Base-by-base conservation (phyloP, 768 basidiomycete genomes). In the Boletus pseudopeckii region DNA sequence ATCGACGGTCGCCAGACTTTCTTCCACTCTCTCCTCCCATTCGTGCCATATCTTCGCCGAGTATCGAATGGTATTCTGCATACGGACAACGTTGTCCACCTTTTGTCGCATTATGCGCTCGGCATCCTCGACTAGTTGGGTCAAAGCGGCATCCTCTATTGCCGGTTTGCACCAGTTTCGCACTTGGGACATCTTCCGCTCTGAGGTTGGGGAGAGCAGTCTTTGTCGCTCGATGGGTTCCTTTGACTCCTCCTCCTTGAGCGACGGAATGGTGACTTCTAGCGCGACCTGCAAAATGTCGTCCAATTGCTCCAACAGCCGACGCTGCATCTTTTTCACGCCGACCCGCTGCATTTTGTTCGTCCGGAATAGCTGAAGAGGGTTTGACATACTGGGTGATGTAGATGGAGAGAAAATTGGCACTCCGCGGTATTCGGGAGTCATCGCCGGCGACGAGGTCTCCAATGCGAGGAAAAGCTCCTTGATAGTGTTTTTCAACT, bases 51-150 rank as follows among this genome's bases (percentile, higher is more conserved):
- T 90, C 74, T 95, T 96, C 76, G 98, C 97, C 38, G 93, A 86
- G 71, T 98, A 98, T 50, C 91, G 80, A 61, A 99, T 94, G 18
- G 94, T 98, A 66, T 96, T 97, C 72, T 96, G 92, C 85, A 99
- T 85, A 37, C 97, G 85, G 57, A 92, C 89, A 45, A 98, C 91
- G 60, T 88, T 93, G 70, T 95, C 94, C 58, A 94, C 82, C 78
- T 99, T 99, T 72, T 91, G 87, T 32, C 91, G 79, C 80, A 95
- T 90, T 46, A 95, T 80, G 34, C 90, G 83, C 60, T 95, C 93
- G 8, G 86, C 87, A 65, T 98, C 95, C 61, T 90, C 83, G 48
- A 90, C 80, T 20, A 99, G 81, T 62, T 92, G 84, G 3, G 81
- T 75, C 48, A 98, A 76, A 0, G 92, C 96, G 3, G 83, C 75